Percentiles rank a stretch among this genome's conserved stretches.
Evolutionary conservation across 768 basidiomycete species (phyloP).

Genomic region (Tulasnella sp.): DNA sequence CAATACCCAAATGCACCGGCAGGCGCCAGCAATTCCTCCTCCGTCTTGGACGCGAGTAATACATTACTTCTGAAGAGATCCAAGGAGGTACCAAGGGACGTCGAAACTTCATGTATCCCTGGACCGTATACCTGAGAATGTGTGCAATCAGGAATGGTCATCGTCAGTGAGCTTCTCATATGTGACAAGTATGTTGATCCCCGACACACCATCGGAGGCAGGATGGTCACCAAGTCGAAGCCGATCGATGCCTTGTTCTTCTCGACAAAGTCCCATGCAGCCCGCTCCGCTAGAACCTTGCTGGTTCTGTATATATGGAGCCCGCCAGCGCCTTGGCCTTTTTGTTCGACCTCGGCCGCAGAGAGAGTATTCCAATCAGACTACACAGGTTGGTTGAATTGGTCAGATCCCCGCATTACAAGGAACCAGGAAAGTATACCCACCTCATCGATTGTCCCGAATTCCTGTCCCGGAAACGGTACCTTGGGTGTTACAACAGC

Average conservation of each 20-base stretch:
- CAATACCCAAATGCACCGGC: slow-evolving; percentile 5
- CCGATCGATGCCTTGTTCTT: slow-evolving; percentile 16
- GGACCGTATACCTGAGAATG: slow-evolving; percentile 25
- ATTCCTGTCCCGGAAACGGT: too few species aligned
- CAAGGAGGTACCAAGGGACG: not conserved
- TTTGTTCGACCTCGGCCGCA: slow-evolving; percentile 23
- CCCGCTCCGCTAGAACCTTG: slow-evolving; percentile 28
- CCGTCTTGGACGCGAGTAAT: not conserved
- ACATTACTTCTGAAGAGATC: not conserved
- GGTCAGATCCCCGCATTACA: too few species aligned
- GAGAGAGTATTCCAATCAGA: slow-evolving; percentile 29
- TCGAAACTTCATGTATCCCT: slow-evolving; percentile 29
- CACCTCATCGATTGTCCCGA: too few species aligned
- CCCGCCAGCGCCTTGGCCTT: slow-evolving; percentile 24
- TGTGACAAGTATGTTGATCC: not conserved
- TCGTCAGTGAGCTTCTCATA: not conserved
- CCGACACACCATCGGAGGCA: slow-evolving; percentile 22
- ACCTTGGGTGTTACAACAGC: too few species aligned
- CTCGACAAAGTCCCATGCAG: slow-evolving; percentile 26
- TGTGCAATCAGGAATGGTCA: not conserved
- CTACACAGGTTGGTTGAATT: slow-evolving; percentile 14
- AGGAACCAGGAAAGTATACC: too few species aligned
- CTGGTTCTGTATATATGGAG: slow-evolving; percentile 23
- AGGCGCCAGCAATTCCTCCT: not conserved
- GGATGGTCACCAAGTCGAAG: slow-evolving; percentile 25